phyloP scores from a whole-genome alignment of 1,139 yeast species.

The Wickerhamiella pararugosa region DNA sequence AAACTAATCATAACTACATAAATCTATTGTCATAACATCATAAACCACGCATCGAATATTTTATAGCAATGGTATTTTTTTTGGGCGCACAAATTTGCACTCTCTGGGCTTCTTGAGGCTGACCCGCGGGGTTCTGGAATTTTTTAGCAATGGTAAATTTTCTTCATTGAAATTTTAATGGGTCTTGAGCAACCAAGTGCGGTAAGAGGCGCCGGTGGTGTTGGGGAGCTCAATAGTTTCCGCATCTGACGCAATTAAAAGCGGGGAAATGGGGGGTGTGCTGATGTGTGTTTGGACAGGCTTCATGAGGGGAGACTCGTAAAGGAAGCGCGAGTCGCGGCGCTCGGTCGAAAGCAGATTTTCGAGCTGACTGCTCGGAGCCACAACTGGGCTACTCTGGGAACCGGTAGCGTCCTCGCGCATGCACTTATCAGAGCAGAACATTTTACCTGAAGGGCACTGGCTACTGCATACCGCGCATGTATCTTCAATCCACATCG shows the following conservation, averaged over 20 bases:
- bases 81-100: not conserved
- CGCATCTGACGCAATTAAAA: constrained; percentile 1
- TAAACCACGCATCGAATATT: not conserved
- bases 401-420: not conserved
- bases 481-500: no score
- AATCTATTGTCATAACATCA: not conserved
- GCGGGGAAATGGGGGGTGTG: constrained; percentile 6
- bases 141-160: not conserved
- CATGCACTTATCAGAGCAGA: constrained; percentile 3
- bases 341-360: not conserved
- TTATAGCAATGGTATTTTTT: not conserved
- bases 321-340: constrained; percentile 2
- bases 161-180: not conserved
- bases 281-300: constrained; percentile 2
- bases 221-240: constrained; percentile 1
- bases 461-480: not conserved
- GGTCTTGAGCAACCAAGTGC: constrained; percentile 5
- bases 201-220: constrained; percentile 6
- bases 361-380: not conserved
- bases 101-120: not conserved
- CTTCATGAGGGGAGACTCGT: constrained; percentile 4
- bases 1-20: not conserved
- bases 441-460: constrained; percentile 1
- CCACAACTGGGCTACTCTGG: not conserved
- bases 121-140: not conserved